phyloP scores from a whole-genome alignment of 2,329 filamentous ascomycete species.

The Coccinonectria pachysandricola region DNA sequence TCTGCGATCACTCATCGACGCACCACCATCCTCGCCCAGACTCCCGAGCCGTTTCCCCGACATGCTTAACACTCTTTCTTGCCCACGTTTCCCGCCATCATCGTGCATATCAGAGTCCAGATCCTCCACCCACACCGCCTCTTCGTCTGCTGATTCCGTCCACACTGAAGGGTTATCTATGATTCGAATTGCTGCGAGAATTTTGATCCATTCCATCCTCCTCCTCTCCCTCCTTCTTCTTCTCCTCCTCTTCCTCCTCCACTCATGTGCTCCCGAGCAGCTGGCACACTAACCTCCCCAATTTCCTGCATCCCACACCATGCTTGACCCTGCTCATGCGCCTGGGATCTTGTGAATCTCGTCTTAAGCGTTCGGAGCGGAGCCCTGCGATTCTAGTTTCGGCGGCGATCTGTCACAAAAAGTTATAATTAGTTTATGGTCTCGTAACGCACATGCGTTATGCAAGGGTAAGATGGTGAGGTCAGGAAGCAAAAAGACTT shows the following conservation, averaged over 20 bases:
- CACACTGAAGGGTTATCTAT: too few relatives aligned
- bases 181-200: too few relatives aligned
- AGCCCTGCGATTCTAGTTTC: conserved; percentile 16
- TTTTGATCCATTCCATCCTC: too few relatives aligned
- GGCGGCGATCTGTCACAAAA: conserved; percentile 33
- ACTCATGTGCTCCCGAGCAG: too few relatives aligned
- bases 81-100: conserved; percentile 12
- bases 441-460: conserved; percentile 18
- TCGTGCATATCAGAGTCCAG: conserved; percentile 10
- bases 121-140: conserved; percentile 5
- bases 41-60: conserved; percentile 7
- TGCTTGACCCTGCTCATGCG: too few relatives aligned
- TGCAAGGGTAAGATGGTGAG: conserved; percentile 5
- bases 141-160: conserved; percentile 4
- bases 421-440: conserved; percentile 31
- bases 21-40: conserved; percentile 4
- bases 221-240: too few relatives aligned
- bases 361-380: too few relatives aligned
- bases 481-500: conserved; percentile 11
- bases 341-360: too few relatives aligned
- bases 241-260: too few relatives aligned
- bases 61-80: conserved; percentile 18
- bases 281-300: too few relatives aligned
- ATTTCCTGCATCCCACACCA: too few relatives aligned
- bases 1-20: conserved; percentile 11